Evolutionary conservation across 345 rosid species (phyloP), one percentile per base, ranked within the genome.

Genomic region (Gossypium sturtianum): DNA sequence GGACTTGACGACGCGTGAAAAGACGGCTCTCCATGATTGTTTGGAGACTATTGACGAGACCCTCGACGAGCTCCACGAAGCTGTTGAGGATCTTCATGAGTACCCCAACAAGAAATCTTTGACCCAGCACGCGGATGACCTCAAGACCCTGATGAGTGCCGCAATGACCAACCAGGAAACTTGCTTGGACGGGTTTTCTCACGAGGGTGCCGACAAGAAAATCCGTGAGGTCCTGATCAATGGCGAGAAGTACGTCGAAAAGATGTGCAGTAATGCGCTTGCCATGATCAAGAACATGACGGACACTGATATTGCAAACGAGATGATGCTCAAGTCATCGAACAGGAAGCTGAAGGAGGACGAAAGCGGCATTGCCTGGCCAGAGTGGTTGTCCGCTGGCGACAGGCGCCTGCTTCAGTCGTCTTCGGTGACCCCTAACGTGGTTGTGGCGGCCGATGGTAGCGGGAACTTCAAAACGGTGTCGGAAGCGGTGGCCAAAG

Each of bases 141-240:
- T 94, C 60, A 92, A 89, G 73, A 92, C 97, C 9, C 52, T 94
- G 11, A 53, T 92, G 77, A 92, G 98, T 70, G 80, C 98, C 1
- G 98, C 98, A 34, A 94, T 94, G 57, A 94, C 98, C 27, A 94
- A 94, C 82, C 97, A 86, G 29, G 98, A 85, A 64, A 91, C 97
- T 1, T 90, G 95, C 76, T 92, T 92, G n/a, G 98, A 94, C 6
- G 98, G 98, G 2, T 89, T 94, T 81, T 87, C 97, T 0, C 81
- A 92, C 53, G 88, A 85, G 0, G 63, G 61, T 0, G 92, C 91
- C 10, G 93, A 91, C 51, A 85, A 83, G 75, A 70, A 72, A 22
- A 79, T 92, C 48, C 81, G 93, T 2, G 52, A 78, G 9, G 79
- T 53, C 2, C 52, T 94, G 68, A 2, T 48, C 29, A 62, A 57